phyloP scores from a whole-genome alignment of 2,329 filamentous ascomycete species.

The Aspergillus pseudoterreus region DNA sequence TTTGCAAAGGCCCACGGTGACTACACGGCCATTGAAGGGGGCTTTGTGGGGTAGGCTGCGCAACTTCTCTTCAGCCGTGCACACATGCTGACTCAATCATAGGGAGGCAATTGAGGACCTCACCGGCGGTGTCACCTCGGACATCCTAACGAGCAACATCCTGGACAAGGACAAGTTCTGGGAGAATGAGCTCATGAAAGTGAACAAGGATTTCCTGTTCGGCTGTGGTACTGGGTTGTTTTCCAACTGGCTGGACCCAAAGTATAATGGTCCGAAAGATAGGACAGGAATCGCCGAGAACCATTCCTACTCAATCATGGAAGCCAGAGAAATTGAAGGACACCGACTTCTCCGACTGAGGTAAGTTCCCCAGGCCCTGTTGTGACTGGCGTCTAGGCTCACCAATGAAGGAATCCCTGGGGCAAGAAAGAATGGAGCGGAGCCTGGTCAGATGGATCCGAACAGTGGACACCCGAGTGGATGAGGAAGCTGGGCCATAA shows the following conservation, averaged over 20 bases:
- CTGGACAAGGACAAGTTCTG: slow-evolving; percentile 74
- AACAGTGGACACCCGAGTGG: slow-evolving; percentile 80
- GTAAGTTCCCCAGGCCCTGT: slow-evolving; percentile 27
- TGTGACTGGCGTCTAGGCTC: slow-evolving; percentile 5
- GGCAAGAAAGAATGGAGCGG: slow-evolving; percentile 77
- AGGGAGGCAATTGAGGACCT: slow-evolving; percentile 58
- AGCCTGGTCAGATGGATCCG: slow-evolving; percentile 76
- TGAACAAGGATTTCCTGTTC: slow-evolving; percentile 70
- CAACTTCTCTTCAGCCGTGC: neutral
- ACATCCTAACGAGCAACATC: slow-evolving; percentile 45
- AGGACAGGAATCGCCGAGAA: slow-evolving; percentile 45
- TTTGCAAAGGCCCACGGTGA: slow-evolving; percentile 83
- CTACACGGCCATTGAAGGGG: slow-evolving; percentile 70
- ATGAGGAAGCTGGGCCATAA: slow-evolving; percentile 68
- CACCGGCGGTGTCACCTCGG: slow-evolving; percentile 50
- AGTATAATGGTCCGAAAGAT: slow-evolving; percentile 32
- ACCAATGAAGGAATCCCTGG: slow-evolving; percentile 67
- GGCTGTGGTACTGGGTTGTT: slow-evolving; percentile 46
- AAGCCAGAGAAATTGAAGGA: slow-evolving; percentile 58
- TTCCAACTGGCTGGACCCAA: slow-evolving; percentile 41
- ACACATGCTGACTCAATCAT: neutral
- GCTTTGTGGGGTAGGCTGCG: slow-evolving; percentile 58
- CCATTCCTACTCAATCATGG: slow-evolving; percentile 58
- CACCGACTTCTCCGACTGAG: slow-evolving; percentile 62
- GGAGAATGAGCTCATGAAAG: slow-evolving; percentile 73